Evolutionary conservation across 352 stramenopile genomes (phyloP).

Genomic region (Phytophthora melonis): DNA sequence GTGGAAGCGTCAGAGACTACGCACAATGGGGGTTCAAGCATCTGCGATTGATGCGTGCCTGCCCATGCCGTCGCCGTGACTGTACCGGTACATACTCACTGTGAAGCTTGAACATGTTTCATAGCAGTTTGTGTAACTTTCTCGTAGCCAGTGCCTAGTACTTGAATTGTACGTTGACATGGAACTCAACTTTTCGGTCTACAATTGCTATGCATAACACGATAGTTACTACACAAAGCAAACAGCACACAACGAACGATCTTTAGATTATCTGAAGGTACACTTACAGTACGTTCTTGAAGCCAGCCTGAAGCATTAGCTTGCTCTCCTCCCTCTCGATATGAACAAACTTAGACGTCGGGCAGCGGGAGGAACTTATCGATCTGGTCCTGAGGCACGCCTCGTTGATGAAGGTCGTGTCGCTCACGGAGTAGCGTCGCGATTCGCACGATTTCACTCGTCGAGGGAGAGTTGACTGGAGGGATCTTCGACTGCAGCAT

Average conservation of each 20-base stretch:
- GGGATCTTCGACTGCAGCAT: background rate
- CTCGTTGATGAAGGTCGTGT: conserved; percentile 41
- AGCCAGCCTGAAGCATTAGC: background rate
- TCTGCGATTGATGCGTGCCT: background rate
- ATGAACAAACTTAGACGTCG: conserved; percentile 27
- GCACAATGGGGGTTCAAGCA: background rate
- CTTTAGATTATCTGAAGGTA: conserved; percentile 2
- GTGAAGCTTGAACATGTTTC: too few relatives aligned
- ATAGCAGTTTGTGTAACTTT: background rate
- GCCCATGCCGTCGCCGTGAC: background rate
- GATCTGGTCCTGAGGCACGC: conserved; percentile 37
- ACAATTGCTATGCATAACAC: background rate
- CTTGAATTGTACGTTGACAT: too few relatives aligned
- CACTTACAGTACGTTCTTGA: background rate
- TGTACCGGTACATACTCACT: too few relatives aligned
- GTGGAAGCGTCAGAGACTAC: background rate
- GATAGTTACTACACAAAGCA: background rate
- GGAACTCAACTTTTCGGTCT: too few relatives aligned
- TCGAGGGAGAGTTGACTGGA: conserved; percentile 22
- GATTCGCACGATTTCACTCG: conserved; percentile 39
- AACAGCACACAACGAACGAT: background rate
- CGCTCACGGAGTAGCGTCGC: conserved; percentile 41
- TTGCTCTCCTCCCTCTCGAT: background rate
- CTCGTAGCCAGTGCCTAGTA: too few relatives aligned
- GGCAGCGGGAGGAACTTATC: conserved; percentile 41